These are phyloP conservation scores for Sporisorium reilianum DNA, from an alignment of 1,284 basidiomycete genomes.

Conservation along the genomic window DNA sequence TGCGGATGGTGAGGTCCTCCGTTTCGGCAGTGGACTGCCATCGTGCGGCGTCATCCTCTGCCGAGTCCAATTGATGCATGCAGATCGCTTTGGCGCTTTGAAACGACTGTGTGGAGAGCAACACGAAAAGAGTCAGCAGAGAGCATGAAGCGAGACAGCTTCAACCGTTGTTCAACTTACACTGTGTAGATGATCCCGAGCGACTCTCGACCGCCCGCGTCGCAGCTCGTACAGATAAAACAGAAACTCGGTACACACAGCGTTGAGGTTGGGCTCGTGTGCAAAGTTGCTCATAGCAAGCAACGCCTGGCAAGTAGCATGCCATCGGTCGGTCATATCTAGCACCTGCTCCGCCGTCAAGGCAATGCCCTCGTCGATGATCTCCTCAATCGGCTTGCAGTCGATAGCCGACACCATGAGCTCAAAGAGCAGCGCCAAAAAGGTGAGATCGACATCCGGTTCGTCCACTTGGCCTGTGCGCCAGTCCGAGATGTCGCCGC, in stretches of 20 bases:
- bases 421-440: slow-evolving; percentile 56
- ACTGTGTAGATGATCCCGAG: slow-evolving; percentile 27
- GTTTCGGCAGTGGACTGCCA: slow-evolving; percentile 39
- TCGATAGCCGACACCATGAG: slow-evolving; percentile 57
- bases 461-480: slow-evolving; percentile 53
- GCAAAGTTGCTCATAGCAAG: slow-evolving; percentile 52
- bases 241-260: slow-evolving; percentile 50
- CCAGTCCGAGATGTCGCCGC: slow-evolving; percentile 60
- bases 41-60: slow-evolving; percentile 37
- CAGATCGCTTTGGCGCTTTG: slow-evolving; percentile 30
- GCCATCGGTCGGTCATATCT: slow-evolving; percentile 57
- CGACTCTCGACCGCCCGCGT: slow-evolving; percentile 25
- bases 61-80: slow-evolving; percentile 51
- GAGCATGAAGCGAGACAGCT: background rate
- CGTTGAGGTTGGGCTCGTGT: slow-evolving; percentile 60
- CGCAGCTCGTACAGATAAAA: slow-evolving; percentile 44
- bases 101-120: slow-evolving; percentile 24
- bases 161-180: background rate
- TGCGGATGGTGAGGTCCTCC: slow-evolving; percentile 43
- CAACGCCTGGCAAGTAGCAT: slow-evolving; percentile 52
- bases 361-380: slow-evolving; percentile 58
- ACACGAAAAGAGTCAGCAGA: background rate
- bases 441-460: slow-evolving; percentile 58
- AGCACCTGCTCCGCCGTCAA: slow-evolving; percentile 49
- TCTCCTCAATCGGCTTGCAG: slow-evolving; percentile 53